Evolutionary conservation across 129 eudicot genomes (phyloP).

Genomic region (Saposhnikovia divaricata): DNA sequence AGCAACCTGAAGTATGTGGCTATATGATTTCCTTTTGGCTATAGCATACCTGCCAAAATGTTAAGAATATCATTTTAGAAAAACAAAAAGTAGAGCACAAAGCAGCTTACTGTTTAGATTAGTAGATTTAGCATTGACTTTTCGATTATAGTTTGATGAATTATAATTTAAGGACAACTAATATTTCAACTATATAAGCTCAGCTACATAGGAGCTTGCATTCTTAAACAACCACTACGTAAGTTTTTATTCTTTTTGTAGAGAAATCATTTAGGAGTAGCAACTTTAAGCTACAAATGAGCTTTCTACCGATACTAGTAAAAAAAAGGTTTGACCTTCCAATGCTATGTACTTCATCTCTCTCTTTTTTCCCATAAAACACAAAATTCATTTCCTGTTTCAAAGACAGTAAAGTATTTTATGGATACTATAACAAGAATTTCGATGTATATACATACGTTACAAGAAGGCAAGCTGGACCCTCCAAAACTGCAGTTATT

Average conservation of each 20-base stretch:
- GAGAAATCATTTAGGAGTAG: neutral
- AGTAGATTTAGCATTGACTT: neutral
- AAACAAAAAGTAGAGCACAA: slow-evolving; percentile 8
- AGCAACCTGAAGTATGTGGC: slow-evolving; percentile 66
- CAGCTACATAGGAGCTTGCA: neutral
- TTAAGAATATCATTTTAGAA: neutral
- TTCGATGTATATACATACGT: slow-evolving; percentile 40
- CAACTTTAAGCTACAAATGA: neutral
- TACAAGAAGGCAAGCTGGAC: slow-evolving; percentile 79
- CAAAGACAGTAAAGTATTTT: neutral
- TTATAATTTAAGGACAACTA: neutral
- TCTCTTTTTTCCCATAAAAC: neutral
- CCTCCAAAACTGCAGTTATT: slow-evolving; percentile 70
- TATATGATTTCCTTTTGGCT: slow-evolving; percentile 68
- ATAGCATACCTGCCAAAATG: slow-evolving; percentile 68
- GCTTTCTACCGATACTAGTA: neutral
- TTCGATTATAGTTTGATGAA: neutral
- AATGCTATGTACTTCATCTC: neutral
- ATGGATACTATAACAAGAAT: neutral
- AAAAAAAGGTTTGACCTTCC: neutral
- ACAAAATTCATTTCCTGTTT: neutral
- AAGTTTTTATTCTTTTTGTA: neutral
- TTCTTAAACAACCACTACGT: neutral
- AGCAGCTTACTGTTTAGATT: neutral
- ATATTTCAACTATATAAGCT: neutral